phyloP scores from a whole-genome alignment of 805 yeast species.

The Yarrowia porcina region DNA sequence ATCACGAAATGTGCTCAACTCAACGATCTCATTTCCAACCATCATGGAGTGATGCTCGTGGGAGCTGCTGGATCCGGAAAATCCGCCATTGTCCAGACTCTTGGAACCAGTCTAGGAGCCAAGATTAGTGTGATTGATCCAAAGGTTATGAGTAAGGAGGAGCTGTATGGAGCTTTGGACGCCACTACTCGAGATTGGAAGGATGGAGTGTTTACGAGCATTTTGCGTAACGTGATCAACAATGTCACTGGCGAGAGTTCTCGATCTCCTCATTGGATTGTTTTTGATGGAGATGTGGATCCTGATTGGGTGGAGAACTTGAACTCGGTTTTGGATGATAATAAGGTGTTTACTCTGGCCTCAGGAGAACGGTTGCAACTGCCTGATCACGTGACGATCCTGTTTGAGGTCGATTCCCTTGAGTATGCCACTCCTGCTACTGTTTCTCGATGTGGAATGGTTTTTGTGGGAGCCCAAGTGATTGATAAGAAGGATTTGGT shows the following conservation, averaged over 20 bases:
- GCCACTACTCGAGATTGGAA: constrained; percentile 83
- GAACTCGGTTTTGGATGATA: constrained; percentile 89
- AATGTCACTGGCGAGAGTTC: constrained; percentile 57
- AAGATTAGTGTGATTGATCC: constrained; percentile 58
- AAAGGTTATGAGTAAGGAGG: constrained; percentile 64
- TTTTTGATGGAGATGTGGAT: constrained; percentile 90
- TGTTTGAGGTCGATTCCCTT: constrained; percentile 74
- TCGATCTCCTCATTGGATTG: constrained; percentile 60
- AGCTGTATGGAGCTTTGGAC: constrained; percentile 69
- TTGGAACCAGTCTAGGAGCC: neutral
- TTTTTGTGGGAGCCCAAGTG: constrained; percentile 56
- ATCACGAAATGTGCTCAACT: constrained; percentile 58
- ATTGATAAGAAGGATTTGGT: constrained; percentile 33
- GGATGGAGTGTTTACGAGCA: constrained; percentile 76
- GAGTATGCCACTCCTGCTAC: constrained; percentile 83
- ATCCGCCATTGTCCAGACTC: constrained; percentile 48
- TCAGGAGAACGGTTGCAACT: constrained; percentile 80
- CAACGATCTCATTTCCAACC: constrained; percentile 54
- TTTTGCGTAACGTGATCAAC: constrained; percentile 55
- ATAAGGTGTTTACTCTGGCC: constrained; percentile 73
- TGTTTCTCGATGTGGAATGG: constrained; percentile 85
- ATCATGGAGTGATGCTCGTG: constrained; percentile 77
- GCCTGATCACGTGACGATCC: constrained; percentile 58
- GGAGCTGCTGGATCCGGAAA: constrained; percentile 81
- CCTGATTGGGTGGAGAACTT: constrained; percentile 91